Percentiles rank a stretch among this genome's conserved stretches.
These are phyloP conservation scores for Salix exigua DNA, from an alignment of 345 rosid species.

Conservation along the genomic window DNA sequence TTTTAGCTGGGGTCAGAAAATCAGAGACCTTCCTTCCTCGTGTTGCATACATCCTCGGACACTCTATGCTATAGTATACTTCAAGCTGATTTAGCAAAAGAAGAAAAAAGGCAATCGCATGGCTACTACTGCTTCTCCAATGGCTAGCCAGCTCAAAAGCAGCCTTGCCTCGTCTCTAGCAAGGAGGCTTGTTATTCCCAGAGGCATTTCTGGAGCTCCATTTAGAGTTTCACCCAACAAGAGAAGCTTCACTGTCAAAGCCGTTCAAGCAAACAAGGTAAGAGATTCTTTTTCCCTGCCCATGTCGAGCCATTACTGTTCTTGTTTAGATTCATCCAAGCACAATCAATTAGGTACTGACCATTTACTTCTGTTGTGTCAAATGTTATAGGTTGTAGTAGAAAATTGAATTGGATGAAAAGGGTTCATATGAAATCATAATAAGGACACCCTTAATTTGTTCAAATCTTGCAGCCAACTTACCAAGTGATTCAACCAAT, in stretches of 20 bases:
- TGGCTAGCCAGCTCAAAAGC: constrained; percentile 83
- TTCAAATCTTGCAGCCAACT: constrained; percentile 54
- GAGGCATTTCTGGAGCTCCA: constrained; percentile 62
- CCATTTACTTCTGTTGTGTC: too few relatives aligned
- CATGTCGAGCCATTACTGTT: neutral
- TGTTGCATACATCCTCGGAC: constrained; percentile 1
- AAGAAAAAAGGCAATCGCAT: constrained; percentile 11
- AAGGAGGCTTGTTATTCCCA: constrained; percentile 44
- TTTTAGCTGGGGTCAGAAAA: neutral
- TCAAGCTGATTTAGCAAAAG: constrained; percentile 1
- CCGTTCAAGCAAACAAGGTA: constrained; percentile 75
- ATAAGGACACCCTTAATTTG: neutral
- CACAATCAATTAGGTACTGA: too few relatives aligned
- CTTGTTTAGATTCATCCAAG: neutral
- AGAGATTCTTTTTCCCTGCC: neutral
- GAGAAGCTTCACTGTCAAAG: constrained; percentile 69
- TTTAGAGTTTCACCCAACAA: constrained; percentile 49
- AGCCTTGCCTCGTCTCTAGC: constrained; percentile 55
- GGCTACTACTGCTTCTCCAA: constrained; percentile 72
- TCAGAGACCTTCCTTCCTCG: neutral
- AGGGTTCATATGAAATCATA: neutral
- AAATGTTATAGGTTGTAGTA: too few relatives aligned
- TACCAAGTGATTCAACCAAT: constrained; percentile 93
- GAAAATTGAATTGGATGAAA: too few relatives aligned
- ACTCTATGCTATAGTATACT: neutral